phyloP scores from a whole-genome alignment of 202 grass and related monocot genomes.

The Panicum virgatum region DNA sequence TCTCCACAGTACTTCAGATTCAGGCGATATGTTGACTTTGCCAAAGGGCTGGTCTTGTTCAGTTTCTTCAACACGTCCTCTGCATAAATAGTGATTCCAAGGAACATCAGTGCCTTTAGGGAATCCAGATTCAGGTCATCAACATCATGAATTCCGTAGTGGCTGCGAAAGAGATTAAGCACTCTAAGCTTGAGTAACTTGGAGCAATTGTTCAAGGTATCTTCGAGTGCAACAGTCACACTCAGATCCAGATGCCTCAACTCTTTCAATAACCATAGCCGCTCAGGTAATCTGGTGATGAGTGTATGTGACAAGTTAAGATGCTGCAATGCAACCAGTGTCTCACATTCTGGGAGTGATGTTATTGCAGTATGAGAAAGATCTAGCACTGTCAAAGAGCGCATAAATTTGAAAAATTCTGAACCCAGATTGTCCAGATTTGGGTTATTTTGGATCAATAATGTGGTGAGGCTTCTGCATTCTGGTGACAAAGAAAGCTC shows the following conservation, averaged over 20 bases:
- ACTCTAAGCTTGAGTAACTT: constrained; percentile 61
- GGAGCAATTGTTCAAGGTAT: constrained; percentile 67
- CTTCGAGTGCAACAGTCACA: constrained; percentile 55
- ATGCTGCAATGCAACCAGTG: constrained; percentile 49
- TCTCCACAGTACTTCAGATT: constrained; percentile 60
- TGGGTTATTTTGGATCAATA: constrained; percentile 73
- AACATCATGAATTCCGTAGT: constrained; percentile 61
- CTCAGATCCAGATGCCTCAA: constrained; percentile 75
- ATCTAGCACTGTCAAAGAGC: constrained; percentile 70
- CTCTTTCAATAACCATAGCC: constrained; percentile 57
- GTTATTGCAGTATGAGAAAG: constrained; percentile 73
- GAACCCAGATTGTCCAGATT: constrained; percentile 47
- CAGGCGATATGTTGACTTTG: constrained; percentile 60
- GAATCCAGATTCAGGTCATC: constrained; percentile 67
- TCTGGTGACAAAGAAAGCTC: constrained; percentile 53
- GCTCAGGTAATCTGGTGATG: constrained; percentile 57
- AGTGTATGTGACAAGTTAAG: constrained; percentile 72
- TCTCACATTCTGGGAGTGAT: constrained; percentile 52
- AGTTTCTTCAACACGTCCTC: constrained; percentile 67
- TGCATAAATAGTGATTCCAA: constrained; percentile 75
- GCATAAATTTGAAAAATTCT: constrained; percentile 66
- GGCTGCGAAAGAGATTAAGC: constrained; percentile 70
- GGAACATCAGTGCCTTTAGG: constrained; percentile 39
- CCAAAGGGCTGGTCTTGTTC: constrained; percentile 61
- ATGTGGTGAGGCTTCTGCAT: constrained; percentile 55